These are phyloP conservation scores for Syzygium aromaticum DNA, from an alignment of 345 rosid genomes.

Conservation along the genomic window DNA sequence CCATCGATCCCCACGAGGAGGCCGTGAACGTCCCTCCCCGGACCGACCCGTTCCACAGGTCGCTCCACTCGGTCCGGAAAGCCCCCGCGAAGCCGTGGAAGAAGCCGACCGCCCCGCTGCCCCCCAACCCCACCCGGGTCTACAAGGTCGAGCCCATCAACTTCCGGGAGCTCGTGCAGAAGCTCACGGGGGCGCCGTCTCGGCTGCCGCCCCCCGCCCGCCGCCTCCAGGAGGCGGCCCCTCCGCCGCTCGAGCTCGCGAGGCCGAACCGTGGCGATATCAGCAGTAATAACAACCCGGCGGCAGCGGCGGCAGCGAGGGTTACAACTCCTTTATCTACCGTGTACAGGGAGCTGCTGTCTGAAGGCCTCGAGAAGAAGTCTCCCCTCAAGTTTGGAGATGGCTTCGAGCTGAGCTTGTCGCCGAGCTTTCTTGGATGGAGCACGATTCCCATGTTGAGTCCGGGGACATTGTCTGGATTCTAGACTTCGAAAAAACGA, in stretches of 20 bases:
- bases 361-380: constrained; percentile 1
- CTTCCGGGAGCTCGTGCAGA: constrained; percentile 81
- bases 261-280: neutral
- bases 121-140: constrained; percentile 56
- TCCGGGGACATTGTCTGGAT: constrained; percentile 50
- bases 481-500: constrained; percentile 3
- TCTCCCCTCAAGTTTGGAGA: neutral
- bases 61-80: constrained; percentile 53
- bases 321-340: constrained; percentile 11
- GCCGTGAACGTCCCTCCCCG: neutral
- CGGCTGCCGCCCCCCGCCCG: constrained; percentile 6
- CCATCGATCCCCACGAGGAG: neutral
- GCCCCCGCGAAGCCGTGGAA: constrained; percentile 45
- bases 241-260: constrained; percentile 30
- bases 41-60: constrained; percentile 12
- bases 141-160: constrained; percentile 70
- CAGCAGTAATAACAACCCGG: neutral
- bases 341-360: constrained; percentile 17
- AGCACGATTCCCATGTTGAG: constrained; percentile 41
- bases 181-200: constrained; percentile 58
- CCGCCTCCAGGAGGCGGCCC: constrained; percentile 30
- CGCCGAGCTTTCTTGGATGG: constrained; percentile 31
- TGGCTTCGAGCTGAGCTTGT: neutral
- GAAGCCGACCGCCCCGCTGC: constrained; percentile 54
- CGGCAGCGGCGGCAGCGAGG: neutral